phyloP scores from a whole-genome alignment of 148 eudicot genomes.

The Persicaria maculosa region DNA sequence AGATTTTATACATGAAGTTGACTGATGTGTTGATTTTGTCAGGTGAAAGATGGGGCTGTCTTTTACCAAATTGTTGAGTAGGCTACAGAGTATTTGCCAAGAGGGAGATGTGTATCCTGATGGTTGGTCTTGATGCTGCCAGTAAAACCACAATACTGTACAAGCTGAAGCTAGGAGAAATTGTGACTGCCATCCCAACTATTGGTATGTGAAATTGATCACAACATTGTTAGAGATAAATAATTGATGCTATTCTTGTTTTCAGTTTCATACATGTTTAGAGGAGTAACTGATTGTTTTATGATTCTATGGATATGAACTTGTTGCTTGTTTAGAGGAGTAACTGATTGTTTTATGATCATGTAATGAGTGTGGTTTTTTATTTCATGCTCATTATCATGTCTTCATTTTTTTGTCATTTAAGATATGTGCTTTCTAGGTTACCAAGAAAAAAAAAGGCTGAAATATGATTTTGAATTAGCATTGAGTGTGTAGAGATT shows the following conservation, averaged over 20 bases:
- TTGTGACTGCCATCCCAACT: constrained; percentile 12
- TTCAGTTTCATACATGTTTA: not conserved
- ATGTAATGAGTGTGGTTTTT: too few relatives aligned
- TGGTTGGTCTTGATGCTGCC: constrained; percentile 12
- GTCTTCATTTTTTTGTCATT: too few relatives aligned
- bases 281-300: not conserved
- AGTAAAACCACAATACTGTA: constrained; percentile 12
- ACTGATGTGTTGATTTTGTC: too few relatives aligned
- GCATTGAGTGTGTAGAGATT: too few relatives aligned
- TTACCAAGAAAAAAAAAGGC: too few relatives aligned
- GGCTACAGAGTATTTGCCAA: constrained; percentile 11
- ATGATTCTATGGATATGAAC: not conserved
- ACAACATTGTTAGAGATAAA: not conserved
- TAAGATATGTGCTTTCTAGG: too few relatives aligned
- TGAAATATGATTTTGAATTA: too few relatives aligned
- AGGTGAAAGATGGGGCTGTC: too few relatives aligned
- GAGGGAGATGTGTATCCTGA: constrained; percentile 3
- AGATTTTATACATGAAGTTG: not conserved
- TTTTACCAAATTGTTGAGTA: constrained; percentile 8
- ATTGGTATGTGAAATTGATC: not conserved
- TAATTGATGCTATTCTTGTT: not conserved
- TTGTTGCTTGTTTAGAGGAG: not conserved
- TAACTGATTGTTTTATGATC: too few relatives aligned
- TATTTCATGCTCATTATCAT: too few relatives aligned
- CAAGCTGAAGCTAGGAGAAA: constrained; percentile 11